Evolutionary conservation across 1,284 basidiomycete genomes (phyloP).

Genomic region (Meira nashicola): DNA sequence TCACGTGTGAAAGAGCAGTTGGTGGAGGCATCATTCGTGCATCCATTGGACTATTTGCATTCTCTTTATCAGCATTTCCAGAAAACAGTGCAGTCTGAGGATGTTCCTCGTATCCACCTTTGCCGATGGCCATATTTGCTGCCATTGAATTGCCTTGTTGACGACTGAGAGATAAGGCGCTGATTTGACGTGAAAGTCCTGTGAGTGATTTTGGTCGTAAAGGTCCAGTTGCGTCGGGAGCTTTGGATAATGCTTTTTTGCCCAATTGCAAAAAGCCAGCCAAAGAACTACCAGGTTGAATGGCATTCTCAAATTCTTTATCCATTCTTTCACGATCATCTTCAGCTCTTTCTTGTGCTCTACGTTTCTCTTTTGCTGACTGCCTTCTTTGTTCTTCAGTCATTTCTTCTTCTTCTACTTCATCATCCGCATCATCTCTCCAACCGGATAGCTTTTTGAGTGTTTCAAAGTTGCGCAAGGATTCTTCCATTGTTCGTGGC

Average conservation of each 20-base stretch:
- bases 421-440: conserved; percentile 38
- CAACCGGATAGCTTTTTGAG: conserved; percentile 39
- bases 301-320: conserved; percentile 89
- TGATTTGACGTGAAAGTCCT: conserved; percentile 14
- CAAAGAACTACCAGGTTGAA: conserved; percentile 90
- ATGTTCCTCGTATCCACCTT: conserved; percentile 2
- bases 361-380: conserved; percentile 25
- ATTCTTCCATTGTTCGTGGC: conserved; percentile 29
- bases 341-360: conserved; percentile 13
- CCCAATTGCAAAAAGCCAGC: conserved; percentile 69
- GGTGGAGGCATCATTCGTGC: conserved; percentile 10
- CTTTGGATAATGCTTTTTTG: conserved; percentile 44
- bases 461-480: conserved; percentile 34
- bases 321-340: conserved; percentile 39
- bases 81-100: background rate
- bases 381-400: conserved; percentile 18
- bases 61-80: conserved; percentile 37
- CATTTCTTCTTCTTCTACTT: conserved; percentile 17
- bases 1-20: background rate
- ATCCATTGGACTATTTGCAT: conserved; percentile 13
- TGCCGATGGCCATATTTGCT: background rate
- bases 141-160: conserved; percentile 4
- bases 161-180: conserved; percentile 13
- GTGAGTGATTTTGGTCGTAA: conserved; percentile 1
- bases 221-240: conserved; percentile 11